Conservation (phyloP, 495 filamentous ascomycete species). For the Aspergillus coremiiformis region DNA sequence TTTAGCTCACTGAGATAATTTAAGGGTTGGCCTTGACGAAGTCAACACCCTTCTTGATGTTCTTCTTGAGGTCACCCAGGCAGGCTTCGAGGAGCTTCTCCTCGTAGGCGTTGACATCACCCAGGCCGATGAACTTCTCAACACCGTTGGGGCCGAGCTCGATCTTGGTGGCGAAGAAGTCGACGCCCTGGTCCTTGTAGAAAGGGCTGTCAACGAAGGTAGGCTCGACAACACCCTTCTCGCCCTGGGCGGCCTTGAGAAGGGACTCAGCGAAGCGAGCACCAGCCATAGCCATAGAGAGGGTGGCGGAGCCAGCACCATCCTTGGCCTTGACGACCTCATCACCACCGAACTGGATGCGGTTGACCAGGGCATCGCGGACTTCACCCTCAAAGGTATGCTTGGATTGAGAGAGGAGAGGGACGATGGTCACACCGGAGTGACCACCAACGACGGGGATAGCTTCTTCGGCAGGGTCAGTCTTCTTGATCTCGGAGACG, state of each 20-base stretch:
- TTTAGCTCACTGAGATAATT: slow-evolving; percentile 24
- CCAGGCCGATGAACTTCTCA: slow-evolving; percentile 82
- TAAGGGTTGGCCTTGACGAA: slow-evolving; percentile 67
- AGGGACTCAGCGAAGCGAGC: slow-evolving; percentile 93
- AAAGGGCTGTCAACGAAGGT: slow-evolving; percentile 95
- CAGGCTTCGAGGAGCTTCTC: slow-evolving; percentile 79
- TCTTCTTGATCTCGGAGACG: slow-evolving; percentile 84
- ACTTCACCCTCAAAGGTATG: slow-evolving; percentile 73
- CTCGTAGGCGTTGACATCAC: slow-evolving; percentile 75
- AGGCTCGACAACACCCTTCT: slow-evolving; percentile 93
- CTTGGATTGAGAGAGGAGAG: slow-evolving; percentile 88
- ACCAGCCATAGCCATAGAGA: slow-evolving; percentile 98
- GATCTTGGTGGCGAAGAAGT: slow-evolving; percentile 91
- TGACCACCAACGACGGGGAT: slow-evolving; percentile 95
- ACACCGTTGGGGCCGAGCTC: slow-evolving; percentile 95
- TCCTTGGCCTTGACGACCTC: slow-evolving; percentile 99
- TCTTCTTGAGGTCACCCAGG: slow-evolving; percentile 83
- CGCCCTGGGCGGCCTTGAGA: slow-evolving; percentile 83
- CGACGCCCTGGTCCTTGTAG: slow-evolving; percentile 92
- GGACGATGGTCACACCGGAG: slow-evolving; percentile 96
- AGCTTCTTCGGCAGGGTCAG: slow-evolving; percentile 84
- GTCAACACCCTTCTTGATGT: slow-evolving; percentile 69
- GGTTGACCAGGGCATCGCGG: slow-evolving; percentile 73
- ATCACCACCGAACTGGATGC: slow-evolving; percentile 98
- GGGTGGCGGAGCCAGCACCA: slow-evolving; percentile 93